Conservation (phyloP, 1,284 basidiomycete genomes). For the Lignosus rhinocerotis region DNA sequence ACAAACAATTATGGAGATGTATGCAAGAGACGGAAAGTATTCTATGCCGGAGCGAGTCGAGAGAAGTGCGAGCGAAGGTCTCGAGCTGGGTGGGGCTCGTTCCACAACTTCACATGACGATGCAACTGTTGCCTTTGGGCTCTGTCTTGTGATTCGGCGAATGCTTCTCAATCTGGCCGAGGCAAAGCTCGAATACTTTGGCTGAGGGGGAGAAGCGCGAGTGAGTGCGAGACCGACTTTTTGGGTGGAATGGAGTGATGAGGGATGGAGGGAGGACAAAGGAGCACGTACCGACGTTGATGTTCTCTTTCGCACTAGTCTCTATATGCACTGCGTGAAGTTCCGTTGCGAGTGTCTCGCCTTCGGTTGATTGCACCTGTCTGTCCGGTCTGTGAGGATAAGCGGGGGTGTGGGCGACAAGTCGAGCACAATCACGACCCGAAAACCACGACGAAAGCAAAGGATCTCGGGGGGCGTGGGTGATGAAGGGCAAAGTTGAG, state of each 20-base stretch:
- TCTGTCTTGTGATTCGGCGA: slow-evolving; percentile 58
- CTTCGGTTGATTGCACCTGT: slow-evolving; percentile 78
- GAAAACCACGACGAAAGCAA: background rate
- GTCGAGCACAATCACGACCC: background rate
- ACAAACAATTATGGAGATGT: slow-evolving; percentile 27
- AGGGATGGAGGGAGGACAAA: slow-evolving; percentile 2
- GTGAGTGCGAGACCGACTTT: slow-evolving; percentile 9
- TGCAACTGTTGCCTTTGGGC: slow-evolving; percentile 59
- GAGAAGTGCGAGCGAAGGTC: slow-evolving; percentile 13
- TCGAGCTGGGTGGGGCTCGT: slow-evolving; percentile 14
- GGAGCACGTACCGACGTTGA: slow-evolving; percentile 80
- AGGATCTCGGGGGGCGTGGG: slow-evolving; percentile 6
- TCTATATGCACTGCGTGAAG: slow-evolving; percentile 84
- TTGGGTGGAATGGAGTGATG: slow-evolving; percentile 2
- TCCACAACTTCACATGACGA: slow-evolving; percentile 60
- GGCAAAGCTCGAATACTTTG: slow-evolving; percentile 87
- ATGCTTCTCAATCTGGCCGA: slow-evolving; percentile 84
- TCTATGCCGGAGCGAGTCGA: slow-evolving; percentile 19
- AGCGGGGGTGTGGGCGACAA: slow-evolving; percentile 26
- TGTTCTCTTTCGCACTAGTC: slow-evolving; percentile 86
- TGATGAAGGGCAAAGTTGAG: slow-evolving; percentile 2
- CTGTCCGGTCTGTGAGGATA: slow-evolving; percentile 47
- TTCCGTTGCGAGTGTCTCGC: slow-evolving; percentile 71
- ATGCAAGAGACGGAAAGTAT: slow-evolving; percentile 22
- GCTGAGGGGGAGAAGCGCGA: slow-evolving; percentile 42